These are phyloP conservation scores for Amaranthus tricolor DNA, from an alignment of 179 eudicot genomes.

Conservation along the genomic window DNA sequence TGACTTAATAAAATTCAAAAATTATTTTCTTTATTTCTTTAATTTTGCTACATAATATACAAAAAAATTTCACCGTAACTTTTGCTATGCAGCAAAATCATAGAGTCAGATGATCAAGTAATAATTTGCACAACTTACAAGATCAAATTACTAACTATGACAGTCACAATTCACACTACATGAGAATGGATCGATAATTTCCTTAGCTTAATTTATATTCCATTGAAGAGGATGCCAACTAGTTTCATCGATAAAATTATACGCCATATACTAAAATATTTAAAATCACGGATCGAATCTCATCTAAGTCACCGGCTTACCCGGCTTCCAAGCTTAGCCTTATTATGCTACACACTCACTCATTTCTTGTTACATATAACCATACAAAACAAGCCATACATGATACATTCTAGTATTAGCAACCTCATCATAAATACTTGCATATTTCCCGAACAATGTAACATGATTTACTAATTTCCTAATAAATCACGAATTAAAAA, in stretches of 20 bases:
- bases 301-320: not conserved
- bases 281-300: not conserved
- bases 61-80: no score
- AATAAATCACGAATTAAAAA: no score
- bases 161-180: not conserved
- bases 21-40: no score
- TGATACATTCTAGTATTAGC: not conserved
- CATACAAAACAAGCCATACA: not conserved
- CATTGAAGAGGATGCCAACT: not conserved
- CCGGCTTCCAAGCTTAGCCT: not conserved
- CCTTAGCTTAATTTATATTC: not conserved
- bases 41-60: no score
- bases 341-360: not conserved
- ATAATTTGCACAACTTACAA: no score
- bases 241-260: not conserved
- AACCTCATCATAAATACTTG: not conserved
- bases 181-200: slow-evolving; percentile 1
- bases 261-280: not conserved
- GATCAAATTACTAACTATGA: no score
- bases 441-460: no score
- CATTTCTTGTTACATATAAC: not conserved
- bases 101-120: no score
- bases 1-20: no score
- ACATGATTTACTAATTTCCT: no score
- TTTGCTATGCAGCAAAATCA: no score